phyloP scores from a whole-genome alignment of 805 yeast genomes.

The Candida awuae region DNA sequence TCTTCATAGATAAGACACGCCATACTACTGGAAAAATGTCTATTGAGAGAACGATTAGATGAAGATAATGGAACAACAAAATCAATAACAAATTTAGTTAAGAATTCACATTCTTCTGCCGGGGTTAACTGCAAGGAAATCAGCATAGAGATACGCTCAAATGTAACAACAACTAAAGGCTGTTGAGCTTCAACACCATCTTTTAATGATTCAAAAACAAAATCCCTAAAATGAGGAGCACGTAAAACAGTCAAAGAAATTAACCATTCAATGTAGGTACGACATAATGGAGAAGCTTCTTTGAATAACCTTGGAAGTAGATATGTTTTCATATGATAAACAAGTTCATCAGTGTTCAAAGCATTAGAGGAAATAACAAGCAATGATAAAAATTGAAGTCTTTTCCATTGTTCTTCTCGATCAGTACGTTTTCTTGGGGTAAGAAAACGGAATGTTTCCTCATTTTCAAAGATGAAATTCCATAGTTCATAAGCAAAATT shows the following conservation, averaged over 20 bases:
- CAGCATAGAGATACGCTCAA: slow-evolving; percentile 55
- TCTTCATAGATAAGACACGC: slow-evolving; percentile 50
- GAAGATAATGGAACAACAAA: slow-evolving; percentile 63
- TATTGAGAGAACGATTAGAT: slow-evolving; percentile 70
- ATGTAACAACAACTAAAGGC: slow-evolving; percentile 53
- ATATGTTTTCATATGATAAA: slow-evolving; percentile 21
- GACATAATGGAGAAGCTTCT: slow-evolving; percentile 73
- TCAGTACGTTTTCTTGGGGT: slow-evolving; percentile 50
- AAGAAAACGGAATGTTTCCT: slow-evolving; percentile 36
- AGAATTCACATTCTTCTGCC: slow-evolving; percentile 25
- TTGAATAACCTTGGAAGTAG: slow-evolving; percentile 35
- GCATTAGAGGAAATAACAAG: slow-evolving; percentile 38
- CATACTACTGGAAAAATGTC: slow-evolving; percentile 80
- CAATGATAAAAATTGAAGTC: slow-evolving; percentile 51
- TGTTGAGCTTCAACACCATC: slow-evolving; percentile 29
- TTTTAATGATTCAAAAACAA: slow-evolving; percentile 17
- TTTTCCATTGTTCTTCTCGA: slow-evolving; percentile 58
- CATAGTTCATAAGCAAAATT: slow-evolving; percentile 29
- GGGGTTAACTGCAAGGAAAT: slow-evolving; percentile 36
- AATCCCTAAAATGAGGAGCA: slow-evolving; percentile 21
- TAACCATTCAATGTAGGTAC: slow-evolving; percentile 77
- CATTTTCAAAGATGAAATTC: slow-evolving; percentile 31
- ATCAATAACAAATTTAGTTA: slow-evolving; percentile 38
- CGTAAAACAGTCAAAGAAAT: slow-evolving; percentile 38
- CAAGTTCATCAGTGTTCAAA: slow-evolving; percentile 20